Base-by-base conservation (phyloP, 2,329 filamentous ascomycete genomes). In the Drechslerella coelobrocha region DNA sequence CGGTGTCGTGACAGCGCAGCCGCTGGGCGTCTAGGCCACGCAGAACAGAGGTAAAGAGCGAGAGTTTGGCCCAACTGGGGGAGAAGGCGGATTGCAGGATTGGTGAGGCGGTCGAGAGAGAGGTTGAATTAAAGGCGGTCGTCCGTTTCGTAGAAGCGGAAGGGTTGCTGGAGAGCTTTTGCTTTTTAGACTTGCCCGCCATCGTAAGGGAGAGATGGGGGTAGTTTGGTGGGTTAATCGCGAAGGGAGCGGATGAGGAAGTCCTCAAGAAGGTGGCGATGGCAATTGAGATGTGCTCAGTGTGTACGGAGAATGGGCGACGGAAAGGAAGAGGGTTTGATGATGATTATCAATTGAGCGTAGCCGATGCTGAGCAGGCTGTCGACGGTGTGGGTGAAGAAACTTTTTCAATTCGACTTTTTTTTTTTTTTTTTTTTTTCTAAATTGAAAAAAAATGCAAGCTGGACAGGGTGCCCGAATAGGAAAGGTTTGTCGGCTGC, bases 1-100 rank as follows among this genome's bases (percentile, higher is more conserved):
- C 79, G 43, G 81, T 82, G 73, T 83, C 82, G 76, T 84, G 82
- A 56, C 84, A 81, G 65, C 82, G 81, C 57, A 84, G 77, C 73
- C 83, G 81, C 72, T 84, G 82, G 50, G 80, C 80, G 76, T 83
- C 82, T 31, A 84, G 80, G 21, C 82, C 82, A 74, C 83, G 82
- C 54, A 84, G 82, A 61, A 83, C 81, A 14, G 82, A 84, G 19
- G 82, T 82, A 76, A 84, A 84, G 37, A 84, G 78, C 10, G 81
- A 79, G 75, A 83, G 79, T 78, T 83, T 82, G 53, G 81, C 82
- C 62, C 80, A 78, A 5, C 81, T 82, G 1, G 82, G 82, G 2
- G 82, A 80, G 75, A 84, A 84, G 12, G 81, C 79, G 17, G 82
- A 81, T 73, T 78, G 80, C 56, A 83, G 73, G n/a, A 83, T 80